Conservation (phyloP, 2,329 filamentous ascomycete species). For the Monosporascus sp. region DNA sequence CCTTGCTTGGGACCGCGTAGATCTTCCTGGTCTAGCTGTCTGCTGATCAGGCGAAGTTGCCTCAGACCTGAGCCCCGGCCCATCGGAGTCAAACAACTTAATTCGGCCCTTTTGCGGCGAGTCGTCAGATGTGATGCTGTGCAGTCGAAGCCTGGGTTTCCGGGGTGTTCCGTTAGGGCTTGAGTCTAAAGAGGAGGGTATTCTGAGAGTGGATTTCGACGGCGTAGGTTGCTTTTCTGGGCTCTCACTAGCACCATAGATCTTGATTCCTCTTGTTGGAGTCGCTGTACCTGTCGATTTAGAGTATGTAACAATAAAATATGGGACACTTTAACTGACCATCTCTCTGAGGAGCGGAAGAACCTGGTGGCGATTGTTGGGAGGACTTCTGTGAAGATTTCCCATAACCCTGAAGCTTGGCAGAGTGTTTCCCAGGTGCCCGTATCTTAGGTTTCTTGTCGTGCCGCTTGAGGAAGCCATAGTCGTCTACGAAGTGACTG, state of each 20-base stretch:
- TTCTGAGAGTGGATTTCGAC: conserved; percentile 9
- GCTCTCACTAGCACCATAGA: not conserved
- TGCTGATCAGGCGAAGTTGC: not conserved
- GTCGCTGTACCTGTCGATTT: conserved; percentile 1
- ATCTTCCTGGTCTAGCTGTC: conserved; percentile 1
- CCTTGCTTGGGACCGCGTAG: not conserved
- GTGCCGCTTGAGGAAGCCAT: conserved; percentile 7
- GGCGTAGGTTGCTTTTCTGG: conserved; percentile 7
- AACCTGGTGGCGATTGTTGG: conserved; percentile 9
- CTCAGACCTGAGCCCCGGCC: not conserved
- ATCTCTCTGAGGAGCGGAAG: conserved; percentile 8
- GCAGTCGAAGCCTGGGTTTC: conserved; percentile 3
- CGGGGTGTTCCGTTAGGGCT: conserved; percentile 3
- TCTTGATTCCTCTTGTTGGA: conserved; percentile 1
- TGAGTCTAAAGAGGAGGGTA: conserved; percentile 1
- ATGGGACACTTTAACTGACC: conserved; percentile 3
- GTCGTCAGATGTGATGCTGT: conserved; percentile 3
- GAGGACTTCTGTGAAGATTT: conserved; percentile 11
- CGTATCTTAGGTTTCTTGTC: conserved; percentile 3
- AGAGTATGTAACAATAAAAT: not conserved
- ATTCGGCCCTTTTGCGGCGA: conserved; percentile 1
- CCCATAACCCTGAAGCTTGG: conserved; percentile 7
- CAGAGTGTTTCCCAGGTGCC: conserved; percentile 9
- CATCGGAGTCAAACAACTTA: conserved; percentile 2
- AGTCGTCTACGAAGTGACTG: conserved; percentile 10